Conservation (phyloP, 495 filamentous ascomycete species). For the Sphaerosporella brunnea region DNA sequence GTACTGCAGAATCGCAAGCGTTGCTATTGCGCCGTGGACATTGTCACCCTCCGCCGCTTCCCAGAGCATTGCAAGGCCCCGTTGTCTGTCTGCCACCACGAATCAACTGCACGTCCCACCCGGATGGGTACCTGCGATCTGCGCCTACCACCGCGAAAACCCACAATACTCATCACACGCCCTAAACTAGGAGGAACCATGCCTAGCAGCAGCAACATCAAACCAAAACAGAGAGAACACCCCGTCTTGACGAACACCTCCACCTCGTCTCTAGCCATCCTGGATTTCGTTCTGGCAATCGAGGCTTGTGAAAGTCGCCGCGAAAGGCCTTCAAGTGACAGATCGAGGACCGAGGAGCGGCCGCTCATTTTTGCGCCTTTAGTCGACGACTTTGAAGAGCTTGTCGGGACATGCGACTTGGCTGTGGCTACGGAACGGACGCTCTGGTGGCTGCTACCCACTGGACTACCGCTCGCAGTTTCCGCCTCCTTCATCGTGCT, state of each 20-base stretch:
- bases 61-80: conserved; percentile 76
- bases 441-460: neutral
- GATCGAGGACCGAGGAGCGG: neutral
- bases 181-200: conserved; percentile 82
- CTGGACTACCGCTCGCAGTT: neutral
- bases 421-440: neutral
- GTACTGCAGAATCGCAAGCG: conserved; percentile 60
- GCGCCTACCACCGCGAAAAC: conserved; percentile 49
- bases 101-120: neutral
- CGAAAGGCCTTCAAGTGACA: no score
- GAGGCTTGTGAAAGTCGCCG: no score
- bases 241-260: conserved; percentile 83
- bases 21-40: conserved; percentile 79
- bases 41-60: conserved; percentile 74
- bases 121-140: neutral
- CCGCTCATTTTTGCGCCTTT: neutral
- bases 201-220: conserved; percentile 66
- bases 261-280: conserved; percentile 4
- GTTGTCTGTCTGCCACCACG: conserved; percentile 44
- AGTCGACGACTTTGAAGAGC: no score
- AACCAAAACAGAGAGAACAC: conserved; percentile 71
- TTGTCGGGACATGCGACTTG: no score
- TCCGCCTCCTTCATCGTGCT: neutral
- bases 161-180: conserved; percentile 68
- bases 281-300: neutral